phyloP scores from a whole-genome alignment of 306 rosid genomes.

The Prunus campanulata region DNA sequence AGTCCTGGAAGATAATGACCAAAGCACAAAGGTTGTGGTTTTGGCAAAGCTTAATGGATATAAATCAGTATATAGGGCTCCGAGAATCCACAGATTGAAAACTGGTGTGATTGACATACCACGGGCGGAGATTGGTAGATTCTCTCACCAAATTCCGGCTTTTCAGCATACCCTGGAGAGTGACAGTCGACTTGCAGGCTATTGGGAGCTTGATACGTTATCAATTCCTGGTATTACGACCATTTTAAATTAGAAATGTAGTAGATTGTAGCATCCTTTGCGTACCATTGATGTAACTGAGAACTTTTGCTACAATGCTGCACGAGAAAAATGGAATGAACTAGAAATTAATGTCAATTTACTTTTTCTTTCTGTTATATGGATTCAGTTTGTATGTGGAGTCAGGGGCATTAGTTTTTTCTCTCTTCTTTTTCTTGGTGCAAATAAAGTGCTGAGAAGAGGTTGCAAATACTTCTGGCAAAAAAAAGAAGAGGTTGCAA shows the following conservation, averaged over 20 bases:
- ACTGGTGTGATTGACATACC: slow-evolving; percentile 35
- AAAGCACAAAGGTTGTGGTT: slow-evolving; percentile 35
- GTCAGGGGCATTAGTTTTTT: background rate
- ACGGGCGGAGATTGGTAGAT: slow-evolving; percentile 36
- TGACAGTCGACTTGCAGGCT: slow-evolving; percentile 41
- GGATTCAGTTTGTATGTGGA: background rate
- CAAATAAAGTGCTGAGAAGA: background rate
- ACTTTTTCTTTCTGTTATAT: background rate
- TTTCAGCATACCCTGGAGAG: slow-evolving; percentile 38
- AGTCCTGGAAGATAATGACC: slow-evolving; percentile 42
- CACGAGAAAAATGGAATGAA: background rate
- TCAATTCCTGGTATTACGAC: slow-evolving; percentile 38
- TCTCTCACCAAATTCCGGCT: slow-evolving; percentile 65
- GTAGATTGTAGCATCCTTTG: slow-evolving; percentile 4
- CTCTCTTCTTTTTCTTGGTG: no score
- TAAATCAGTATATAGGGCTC: slow-evolving; percentile 46
- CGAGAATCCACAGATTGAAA: slow-evolving; percentile 54
- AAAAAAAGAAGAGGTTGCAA: no score
- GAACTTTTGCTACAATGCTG: background rate
- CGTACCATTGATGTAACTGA: slow-evolving; percentile 7
- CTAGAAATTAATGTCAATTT: background rate
- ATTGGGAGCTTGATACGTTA: slow-evolving; percentile 66
- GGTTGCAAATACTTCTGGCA: background rate
- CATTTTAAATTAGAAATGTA: slow-evolving; percentile 1
- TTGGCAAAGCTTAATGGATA: slow-evolving; percentile 27